These are phyloP conservation scores for Debaryomyces sp. DNA, from an alignment of 1,139 yeast genomes.

Conservation along the genomic window DNA sequence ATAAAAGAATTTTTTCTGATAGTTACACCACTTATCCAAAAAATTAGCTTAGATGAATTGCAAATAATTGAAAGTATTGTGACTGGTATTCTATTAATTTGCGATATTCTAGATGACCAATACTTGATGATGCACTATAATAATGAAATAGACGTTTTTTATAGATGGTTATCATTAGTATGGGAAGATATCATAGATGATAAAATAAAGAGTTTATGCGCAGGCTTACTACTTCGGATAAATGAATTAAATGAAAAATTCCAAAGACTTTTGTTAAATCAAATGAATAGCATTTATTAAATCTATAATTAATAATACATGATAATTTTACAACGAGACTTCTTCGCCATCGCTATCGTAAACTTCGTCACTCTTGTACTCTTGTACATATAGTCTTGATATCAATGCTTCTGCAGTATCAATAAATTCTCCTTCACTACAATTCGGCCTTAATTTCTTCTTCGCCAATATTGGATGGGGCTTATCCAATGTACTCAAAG, in stretches of 20 bases:
- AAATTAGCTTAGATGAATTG: constrained; percentile 27
- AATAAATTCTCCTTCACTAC: constrained; percentile 2
- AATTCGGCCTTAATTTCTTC: constrained; percentile 1
- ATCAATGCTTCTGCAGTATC: not conserved
- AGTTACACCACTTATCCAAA: constrained; percentile 28
- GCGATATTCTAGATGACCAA: constrained; percentile 47
- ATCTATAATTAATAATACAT: not conserved
- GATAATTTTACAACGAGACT: not conserved
- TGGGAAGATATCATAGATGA: constrained; percentile 55
- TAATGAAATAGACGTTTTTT: constrained; percentile 34
- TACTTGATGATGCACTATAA: constrained; percentile 30
- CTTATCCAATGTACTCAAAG: constrained; percentile 26
- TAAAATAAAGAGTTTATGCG: constrained; percentile 48
- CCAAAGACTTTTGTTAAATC: constrained; percentile 19
- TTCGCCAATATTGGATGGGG: not conserved
- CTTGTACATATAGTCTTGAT: constrained; percentile 1
- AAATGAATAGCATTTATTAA: constrained; percentile 20
- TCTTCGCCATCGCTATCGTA: not conserved
- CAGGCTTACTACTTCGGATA: constrained; percentile 49
- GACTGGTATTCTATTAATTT: constrained; percentile 49
- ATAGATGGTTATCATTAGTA: constrained; percentile 40
- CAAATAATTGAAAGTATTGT: constrained; percentile 48
- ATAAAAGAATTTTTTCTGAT: constrained; percentile 52
- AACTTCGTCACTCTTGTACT: not conserved
- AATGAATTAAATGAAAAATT: constrained; percentile 24